These are phyloP conservation scores for Geotrichum reessii DNA, from an alignment of 1,139 yeast genomes.

Conservation along the genomic window DNA sequence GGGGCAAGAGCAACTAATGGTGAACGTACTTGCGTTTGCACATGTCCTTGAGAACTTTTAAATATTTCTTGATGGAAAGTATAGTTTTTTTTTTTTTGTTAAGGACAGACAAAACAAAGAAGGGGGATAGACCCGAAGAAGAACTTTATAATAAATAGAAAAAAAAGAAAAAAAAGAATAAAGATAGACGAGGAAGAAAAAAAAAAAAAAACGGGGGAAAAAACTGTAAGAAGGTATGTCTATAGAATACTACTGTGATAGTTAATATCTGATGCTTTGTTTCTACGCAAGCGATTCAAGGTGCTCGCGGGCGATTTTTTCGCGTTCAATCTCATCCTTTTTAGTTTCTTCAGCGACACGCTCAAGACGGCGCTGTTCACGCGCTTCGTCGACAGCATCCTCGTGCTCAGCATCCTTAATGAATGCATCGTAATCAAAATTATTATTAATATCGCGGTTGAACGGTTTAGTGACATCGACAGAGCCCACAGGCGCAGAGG, in stretches of 20 bases:
- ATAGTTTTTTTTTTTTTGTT: no score
- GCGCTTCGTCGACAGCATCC: conserved; percentile 12
- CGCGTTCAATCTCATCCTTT: background rate
- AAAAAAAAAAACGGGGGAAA: no score
- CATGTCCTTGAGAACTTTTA: background rate
- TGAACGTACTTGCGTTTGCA: no score
- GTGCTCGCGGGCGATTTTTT: background rate
- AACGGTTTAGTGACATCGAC: conserved; percentile 17
- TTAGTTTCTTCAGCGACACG: background rate
- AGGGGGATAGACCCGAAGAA: no score
- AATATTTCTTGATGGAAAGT: no score
- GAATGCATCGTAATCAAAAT: conserved; percentile 23
- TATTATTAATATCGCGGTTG: conserved; percentile 21
- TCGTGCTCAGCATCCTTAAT: conserved; percentile 20
- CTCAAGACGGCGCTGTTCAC: background rate
- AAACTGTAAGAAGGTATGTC: background rate
- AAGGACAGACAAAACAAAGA: no score
- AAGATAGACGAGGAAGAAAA: no score
- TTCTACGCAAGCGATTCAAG: conserved; percentile 7
- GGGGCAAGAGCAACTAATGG: conserved; percentile 53
- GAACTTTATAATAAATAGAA: no score
- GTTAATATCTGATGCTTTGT: no score
- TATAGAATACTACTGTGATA: background rate
- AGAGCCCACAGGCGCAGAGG: background rate
- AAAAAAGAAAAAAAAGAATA: no score